Conservation (phyloP, 2,329 filamentous ascomycete species). For the Colletotrichum sp. region DNA sequence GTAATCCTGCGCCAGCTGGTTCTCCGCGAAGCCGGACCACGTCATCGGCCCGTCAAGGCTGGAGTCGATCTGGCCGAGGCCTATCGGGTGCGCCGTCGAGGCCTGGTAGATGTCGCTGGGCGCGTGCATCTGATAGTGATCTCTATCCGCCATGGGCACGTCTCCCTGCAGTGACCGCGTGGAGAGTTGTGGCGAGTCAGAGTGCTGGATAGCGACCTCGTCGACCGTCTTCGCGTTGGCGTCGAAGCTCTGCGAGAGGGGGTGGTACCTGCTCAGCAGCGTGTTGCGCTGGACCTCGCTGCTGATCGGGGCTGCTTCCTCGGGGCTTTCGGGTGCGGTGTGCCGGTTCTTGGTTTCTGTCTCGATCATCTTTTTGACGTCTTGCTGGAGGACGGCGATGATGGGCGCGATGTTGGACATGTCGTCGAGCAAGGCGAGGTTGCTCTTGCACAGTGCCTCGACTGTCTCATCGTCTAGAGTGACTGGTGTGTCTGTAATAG, state of each 20-base stretch:
- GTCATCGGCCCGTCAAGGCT: neutral
- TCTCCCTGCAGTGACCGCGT: neutral
- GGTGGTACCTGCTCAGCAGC: conserved; percentile 5
- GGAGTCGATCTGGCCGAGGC: neutral
- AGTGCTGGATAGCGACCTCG: conserved; percentile 4
- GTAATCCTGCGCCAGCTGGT: conserved; percentile 1
- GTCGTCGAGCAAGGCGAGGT: neutral
- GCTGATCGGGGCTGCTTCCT: neutral
- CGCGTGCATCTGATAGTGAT: neutral
- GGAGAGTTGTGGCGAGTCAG: neutral
- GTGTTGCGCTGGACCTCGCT: neutral
- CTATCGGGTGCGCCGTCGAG: neutral
- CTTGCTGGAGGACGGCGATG: conserved; percentile 3
- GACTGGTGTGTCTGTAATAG: neutral
- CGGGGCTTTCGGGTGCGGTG: neutral
- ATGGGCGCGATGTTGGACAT: conserved; percentile 4
- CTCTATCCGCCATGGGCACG: neutral
- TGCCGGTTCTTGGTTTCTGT: neutral
- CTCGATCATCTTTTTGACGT: conserved; percentile 3
- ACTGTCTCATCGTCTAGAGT: neutral
- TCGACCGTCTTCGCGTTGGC: neutral
- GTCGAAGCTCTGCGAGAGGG: conserved; percentile 6
- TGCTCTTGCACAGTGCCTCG: neutral
- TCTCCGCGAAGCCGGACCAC: conserved; percentile 2
- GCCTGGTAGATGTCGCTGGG: neutral